Conservation (phyloP, 2,329 filamentous ascomycete species). For the Trichoderma afroharzianum region DNA sequence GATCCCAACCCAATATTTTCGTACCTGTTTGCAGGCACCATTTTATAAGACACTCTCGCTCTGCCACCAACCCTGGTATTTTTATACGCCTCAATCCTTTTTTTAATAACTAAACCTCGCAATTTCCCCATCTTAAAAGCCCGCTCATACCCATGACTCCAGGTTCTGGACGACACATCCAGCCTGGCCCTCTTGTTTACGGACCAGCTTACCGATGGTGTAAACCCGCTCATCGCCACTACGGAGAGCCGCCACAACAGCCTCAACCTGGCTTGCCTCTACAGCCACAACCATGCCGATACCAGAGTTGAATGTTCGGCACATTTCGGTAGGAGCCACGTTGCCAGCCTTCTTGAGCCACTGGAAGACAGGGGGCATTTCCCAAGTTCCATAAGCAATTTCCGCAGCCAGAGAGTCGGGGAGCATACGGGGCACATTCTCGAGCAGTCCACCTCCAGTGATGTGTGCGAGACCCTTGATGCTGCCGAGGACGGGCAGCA, state of each 20-base stretch:
- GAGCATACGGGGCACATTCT: conserved; percentile 94
- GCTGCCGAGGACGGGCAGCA: conserved; percentile 64
- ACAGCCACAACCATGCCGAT: conserved; percentile 93
- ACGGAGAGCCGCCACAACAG: conserved; percentile 54
- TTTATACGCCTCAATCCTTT: not conserved
- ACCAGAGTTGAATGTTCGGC: conserved; percentile 89
- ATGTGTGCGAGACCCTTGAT: conserved; percentile 96
- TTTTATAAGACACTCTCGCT: conserved; percentile 9
- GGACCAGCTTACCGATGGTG: conserved; percentile 67
- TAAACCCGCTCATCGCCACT: conserved; percentile 70
- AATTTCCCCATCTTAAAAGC: not conserved
- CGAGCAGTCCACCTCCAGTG: conserved; percentile 86
- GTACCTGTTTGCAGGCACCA: not conserved
- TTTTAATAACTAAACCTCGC: not conserved
- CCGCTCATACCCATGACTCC: conserved; percentile 29
- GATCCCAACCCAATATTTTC: not conserved
- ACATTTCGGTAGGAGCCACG: conserved; percentile 76
- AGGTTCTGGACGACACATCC: conserved; percentile 35
- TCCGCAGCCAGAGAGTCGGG: conserved; percentile 73
- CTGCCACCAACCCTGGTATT: not conserved
- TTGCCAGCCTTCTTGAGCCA: conserved; percentile 79
- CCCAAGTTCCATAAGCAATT: conserved; percentile 74
- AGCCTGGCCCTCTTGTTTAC: conserved; percentile 42
- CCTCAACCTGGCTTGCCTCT: conserved; percentile 57
- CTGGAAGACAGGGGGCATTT: conserved; percentile 72